Evolutionary conservation across 2,329 filamentous ascomycete genomes (phyloP).

Genomic region (Daldinia sp.): DNA sequence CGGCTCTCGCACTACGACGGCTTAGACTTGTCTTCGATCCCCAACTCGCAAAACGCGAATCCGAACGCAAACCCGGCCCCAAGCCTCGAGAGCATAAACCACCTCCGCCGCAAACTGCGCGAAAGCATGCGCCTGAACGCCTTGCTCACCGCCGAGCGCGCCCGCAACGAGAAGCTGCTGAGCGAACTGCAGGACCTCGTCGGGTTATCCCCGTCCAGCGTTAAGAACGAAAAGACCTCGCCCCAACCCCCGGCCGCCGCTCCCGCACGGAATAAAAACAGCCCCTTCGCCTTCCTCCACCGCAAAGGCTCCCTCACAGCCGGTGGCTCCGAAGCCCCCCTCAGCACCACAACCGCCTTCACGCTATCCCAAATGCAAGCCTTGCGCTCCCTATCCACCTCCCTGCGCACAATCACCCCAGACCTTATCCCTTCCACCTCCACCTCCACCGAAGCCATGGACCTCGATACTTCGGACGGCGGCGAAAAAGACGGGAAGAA

Average conservation of each 20-base stretch:
- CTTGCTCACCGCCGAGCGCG: slow-evolving; percentile 63
- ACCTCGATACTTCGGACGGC: slow-evolving; percentile 40
- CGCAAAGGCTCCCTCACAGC: slow-evolving; percentile 60
- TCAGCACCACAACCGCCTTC: slow-evolving; percentile 78
- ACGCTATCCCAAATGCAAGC: slow-evolving; percentile 84
- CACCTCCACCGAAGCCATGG: slow-evolving; percentile 45
- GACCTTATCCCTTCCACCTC: slow-evolving; percentile 56
- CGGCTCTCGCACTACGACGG: slow-evolving; percentile 85
- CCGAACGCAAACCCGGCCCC: slow-evolving; percentile 39
- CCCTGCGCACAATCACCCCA: slow-evolving; percentile 71
- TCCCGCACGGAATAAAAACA: slow-evolving; percentile 16
- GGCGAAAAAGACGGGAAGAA: slow-evolving; percentile 45
- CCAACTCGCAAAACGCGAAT: not conserved
- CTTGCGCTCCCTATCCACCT: slow-evolving; percentile 70
- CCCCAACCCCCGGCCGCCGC: slow-evolving; percentile 14
- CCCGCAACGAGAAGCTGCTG: slow-evolving; percentile 52
- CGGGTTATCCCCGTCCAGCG: slow-evolving; percentile 29
- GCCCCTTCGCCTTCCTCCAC: slow-evolving; percentile 65
- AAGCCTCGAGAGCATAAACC: slow-evolving; percentile 74
- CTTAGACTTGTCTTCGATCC: slow-evolving; percentile 53
- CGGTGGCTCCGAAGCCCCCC: slow-evolving; percentile 61
- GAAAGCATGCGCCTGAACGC: slow-evolving; percentile 61
- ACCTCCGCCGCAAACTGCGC: slow-evolving; percentile 75
- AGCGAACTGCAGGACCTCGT: slow-evolving; percentile 46
- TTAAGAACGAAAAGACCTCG: slow-evolving; percentile 43